A percentile compares a stretch with the other conserved stretches of the same genome.
Evolutionary conservation across 139 green algal genomes (phyloP).

Genomic region (Chlamydomonas sp.): DNA sequence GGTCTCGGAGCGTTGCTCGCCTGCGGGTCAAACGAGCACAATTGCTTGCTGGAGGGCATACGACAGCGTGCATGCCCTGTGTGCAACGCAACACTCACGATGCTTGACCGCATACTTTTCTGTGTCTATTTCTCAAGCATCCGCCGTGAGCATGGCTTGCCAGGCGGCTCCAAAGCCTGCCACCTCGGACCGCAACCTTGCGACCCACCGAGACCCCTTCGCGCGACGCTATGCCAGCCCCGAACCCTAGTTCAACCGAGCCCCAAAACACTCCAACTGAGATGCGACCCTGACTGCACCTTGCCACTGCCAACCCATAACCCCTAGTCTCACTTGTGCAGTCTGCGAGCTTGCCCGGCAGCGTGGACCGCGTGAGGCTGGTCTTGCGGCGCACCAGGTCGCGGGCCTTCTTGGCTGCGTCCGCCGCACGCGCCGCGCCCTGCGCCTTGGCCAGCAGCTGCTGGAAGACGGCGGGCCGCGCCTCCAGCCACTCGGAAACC

Average conservation of each 20-base stretch:
- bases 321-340: constrained; percentile 70
- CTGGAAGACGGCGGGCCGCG: constrained; percentile 8
- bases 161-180: too few relatives aligned
- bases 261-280: too few relatives aligned
- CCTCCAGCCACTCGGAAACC: constrained; percentile 57
- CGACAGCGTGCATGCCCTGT: too few relatives aligned
- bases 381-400: constrained; percentile 96
- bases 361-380: constrained; percentile 85
- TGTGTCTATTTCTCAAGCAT: too few relatives aligned
- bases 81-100: too few relatives aligned
- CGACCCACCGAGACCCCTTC: background rate
- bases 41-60: too few relatives aligned
- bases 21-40: background rate
- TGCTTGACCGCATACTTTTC: too few relatives aligned
- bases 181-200: too few relatives aligned
- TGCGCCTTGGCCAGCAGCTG: constrained; percentile 36
- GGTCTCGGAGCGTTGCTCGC: constrained; percentile 25
- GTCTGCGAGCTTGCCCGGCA: constrained; percentile 98
- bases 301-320: background rate
- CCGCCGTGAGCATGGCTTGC: too few relatives aligned
- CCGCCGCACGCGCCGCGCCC: constrained; percentile 70
- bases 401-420: constrained; percentile 93
- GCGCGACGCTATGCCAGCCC: background rate
- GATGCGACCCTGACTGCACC: too few relatives aligned
- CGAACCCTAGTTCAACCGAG: too few relatives aligned